Base-by-base conservation (phyloP, 352 stramenopile genomes). In the Hyaloperonospora arabidopsidis region DNA sequence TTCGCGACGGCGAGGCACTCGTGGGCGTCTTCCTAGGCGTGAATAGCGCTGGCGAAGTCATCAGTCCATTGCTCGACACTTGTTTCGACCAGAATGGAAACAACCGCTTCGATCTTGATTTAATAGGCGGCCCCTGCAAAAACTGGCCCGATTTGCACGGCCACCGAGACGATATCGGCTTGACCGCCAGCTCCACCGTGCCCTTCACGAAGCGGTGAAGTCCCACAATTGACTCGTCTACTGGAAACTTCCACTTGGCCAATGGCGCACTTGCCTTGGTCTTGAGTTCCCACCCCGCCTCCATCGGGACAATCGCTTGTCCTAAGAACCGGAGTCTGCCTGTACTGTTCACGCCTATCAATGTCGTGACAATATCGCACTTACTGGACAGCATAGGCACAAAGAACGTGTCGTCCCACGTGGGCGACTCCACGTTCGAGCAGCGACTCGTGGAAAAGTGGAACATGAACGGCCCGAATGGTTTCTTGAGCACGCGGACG, bases 401-500 rank as follows among this genome's bases (percentile, higher is more conserved):
- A 48, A 89, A 89, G 57, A 89, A 88, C 43, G 48, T 67, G 63
- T 88, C 78, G 10, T 62, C 54, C 63, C 79, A 92, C 12, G 57
- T 74, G 4, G 78, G 78, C 12, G 75, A 46, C 35, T 86, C 70
- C 28, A 87, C 65, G 45, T 84, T 81, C 10, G 63, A 72, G 52
- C 74, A 68, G 46, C 76, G 76, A 15, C 49, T 52, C 1, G 82
- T 85, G 35, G 73, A 72, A 64, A 89, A 92, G 63, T 92, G 74
- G 54, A 89, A 92, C 82, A 92, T 92, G 69, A 90, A 90, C 34
- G 82, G 82, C 0, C 82, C 82, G 46, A 89, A 92, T 11, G 82
- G 82, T 34, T 88, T 86, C 67, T 89, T 89, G n/a, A 92, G 72
- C 52, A 92, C 76, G 45, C 79, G 79, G 2, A 92, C 74, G 48